These are phyloP conservation scores for Ricinus communis DNA, from an alignment of 345 rosid species.

Conservation along the genomic window DNA sequence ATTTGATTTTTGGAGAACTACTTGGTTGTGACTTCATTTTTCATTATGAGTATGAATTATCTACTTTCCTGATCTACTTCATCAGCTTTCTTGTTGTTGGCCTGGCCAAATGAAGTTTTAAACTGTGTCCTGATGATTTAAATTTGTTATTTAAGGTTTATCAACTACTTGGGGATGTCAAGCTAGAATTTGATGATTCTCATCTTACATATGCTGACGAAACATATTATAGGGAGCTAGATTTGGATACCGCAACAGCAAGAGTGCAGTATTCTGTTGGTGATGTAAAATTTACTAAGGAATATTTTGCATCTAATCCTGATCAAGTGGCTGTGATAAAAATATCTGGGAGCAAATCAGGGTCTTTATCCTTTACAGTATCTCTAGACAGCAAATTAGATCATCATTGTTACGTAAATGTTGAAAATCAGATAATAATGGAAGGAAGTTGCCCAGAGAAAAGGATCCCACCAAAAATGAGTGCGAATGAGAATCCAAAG, in stretches of 20 bases:
- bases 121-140: constrained; percentile 6
- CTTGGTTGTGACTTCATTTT: not conserved
- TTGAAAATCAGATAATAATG: constrained; percentile 55
- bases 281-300: constrained; percentile 53
- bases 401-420: constrained; percentile 51
- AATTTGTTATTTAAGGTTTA: constrained; percentile 58
- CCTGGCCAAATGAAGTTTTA: not conserved
- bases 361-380: constrained; percentile 62
- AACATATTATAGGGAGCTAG: constrained; percentile 79
- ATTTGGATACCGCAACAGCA: constrained; percentile 75
- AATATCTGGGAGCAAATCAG: constrained; percentile 59
- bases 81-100: not conserved
- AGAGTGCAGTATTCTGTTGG: constrained; percentile 60
- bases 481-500: constrained; percentile 42
- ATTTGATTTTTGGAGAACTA: too few relatives aligned
- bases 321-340: constrained; percentile 72
- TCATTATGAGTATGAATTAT: not conserved
- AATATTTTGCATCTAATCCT: constrained; percentile 72
- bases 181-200: constrained; percentile 66
- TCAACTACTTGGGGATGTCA: constrained; percentile 82
- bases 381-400: constrained; percentile 59
- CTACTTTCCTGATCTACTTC: too few relatives aligned
- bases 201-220: constrained; percentile 55
- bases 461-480: constrained; percentile 53
- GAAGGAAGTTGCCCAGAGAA: constrained; percentile 70